Base-by-base conservation (phyloP, 1,284 basidiomycete species). In the Porogramme epimiltina region DNA sequence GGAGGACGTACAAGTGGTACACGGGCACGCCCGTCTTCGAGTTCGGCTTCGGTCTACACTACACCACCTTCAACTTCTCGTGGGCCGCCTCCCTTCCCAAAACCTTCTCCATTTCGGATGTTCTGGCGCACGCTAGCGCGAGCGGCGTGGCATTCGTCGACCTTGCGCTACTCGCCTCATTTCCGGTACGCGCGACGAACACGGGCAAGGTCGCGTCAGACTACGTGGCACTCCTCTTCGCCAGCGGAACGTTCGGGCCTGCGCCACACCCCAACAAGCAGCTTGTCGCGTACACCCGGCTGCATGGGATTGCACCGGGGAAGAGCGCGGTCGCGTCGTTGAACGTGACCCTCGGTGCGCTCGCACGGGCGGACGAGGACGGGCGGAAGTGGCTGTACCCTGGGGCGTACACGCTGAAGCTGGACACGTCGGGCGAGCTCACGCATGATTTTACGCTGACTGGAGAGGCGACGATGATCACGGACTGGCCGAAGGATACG, bases 1-100 rank as follows among this genome's bases (percentile, higher is more conserved):
- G 81, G 6, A 73, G 81, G 36, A 82, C 81, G 13, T 83, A 83
- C 67, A 79, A 76, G 56, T 82, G 80, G 81, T 82, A 76, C 68
- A 72, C 69, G 18, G 78, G 73, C 20, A 71, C 70, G 18, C 74
- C 80, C 6, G 68, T 81, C 15, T 79, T 73, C 61, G 72, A 75
- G 45, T 82, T 80, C 58, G 80, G 80, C 20, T 70, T 72, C 44
- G 81, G 80, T 10, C 66, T 81, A 45, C 79, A 81, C 62, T 82
- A 73, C 64, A 82, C 80, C 13, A 77, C 68, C 16, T 83, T 84
- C 68, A 55, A 44, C 10, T 63, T 76, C 45, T 60, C 63, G 20
- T 80, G 76, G 73, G 54, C 59, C 20, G 45, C 52, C 13, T 33
- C 33, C 1, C 19, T 75, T 10, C 47, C 66, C 6, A 44, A 60